These are phyloP conservation scores for Colletotrichum tofieldiae DNA, from an alignment of 2,329 filamentous ascomycete genomes.

Conservation along the genomic window DNA sequence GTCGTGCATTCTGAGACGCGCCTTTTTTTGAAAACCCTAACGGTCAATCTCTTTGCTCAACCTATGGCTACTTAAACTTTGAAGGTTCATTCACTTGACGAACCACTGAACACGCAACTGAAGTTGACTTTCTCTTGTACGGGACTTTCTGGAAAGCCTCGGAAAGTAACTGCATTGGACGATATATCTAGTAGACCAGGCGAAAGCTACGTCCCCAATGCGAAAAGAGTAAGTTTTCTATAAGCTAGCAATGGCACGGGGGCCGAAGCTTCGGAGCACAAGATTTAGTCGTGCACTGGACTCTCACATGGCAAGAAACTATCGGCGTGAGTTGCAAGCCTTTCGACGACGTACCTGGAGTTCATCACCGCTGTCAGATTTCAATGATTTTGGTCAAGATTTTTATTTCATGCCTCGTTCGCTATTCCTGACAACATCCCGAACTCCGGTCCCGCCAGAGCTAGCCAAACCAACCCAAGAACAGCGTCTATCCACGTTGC, in stretches of 20 bases:
- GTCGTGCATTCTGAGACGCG: too few relatives aligned
- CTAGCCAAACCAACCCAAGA: neutral
- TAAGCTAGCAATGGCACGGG: neutral
- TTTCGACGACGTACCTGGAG: neutral
- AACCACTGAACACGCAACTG: too few relatives aligned
- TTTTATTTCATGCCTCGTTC: neutral
- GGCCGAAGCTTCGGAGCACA: neutral
- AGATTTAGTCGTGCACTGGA: neutral
- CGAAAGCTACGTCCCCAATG: neutral
- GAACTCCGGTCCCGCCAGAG: neutral
- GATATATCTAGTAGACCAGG: neutral
- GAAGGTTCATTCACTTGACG: too few relatives aligned
- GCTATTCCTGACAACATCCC: too few relatives aligned
- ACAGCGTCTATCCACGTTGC: neutral
- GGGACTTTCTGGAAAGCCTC: too few relatives aligned
- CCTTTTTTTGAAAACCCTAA: too few relatives aligned
- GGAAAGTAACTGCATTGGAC: too few relatives aligned
- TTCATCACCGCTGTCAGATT: too few relatives aligned
- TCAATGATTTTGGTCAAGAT: too few relatives aligned
- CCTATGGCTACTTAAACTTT: too few relatives aligned
- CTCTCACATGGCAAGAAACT: neutral
- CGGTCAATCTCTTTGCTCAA: too few relatives aligned
- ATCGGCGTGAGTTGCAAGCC: neutral
- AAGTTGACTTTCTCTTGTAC: too few relatives aligned
- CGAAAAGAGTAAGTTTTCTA: neutral